Evolutionary conservation across 2,329 filamentous ascomycete genomes (phyloP).

Genomic region (Fusarium citri): DNA sequence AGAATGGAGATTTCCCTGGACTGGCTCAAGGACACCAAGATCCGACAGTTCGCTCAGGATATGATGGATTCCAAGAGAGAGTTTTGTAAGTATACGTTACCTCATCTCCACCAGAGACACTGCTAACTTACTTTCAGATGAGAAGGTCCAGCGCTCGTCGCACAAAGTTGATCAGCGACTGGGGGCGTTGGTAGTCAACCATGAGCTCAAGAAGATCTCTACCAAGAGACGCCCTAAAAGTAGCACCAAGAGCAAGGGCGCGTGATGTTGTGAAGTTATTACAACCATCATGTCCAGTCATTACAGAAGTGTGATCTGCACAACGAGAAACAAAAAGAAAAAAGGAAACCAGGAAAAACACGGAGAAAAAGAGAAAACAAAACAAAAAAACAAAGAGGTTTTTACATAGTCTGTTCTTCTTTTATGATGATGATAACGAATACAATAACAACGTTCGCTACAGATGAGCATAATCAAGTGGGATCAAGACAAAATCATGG

Average conservation of each 20-base stretch:
- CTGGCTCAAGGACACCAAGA: constrained; percentile 51
- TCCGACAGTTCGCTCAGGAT: constrained; percentile 47
- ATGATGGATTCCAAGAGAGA: constrained; percentile 51
- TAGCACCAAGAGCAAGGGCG: constrained; percentile 45
- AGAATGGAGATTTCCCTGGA: constrained; percentile 54
- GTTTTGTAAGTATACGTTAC: constrained; percentile 50
- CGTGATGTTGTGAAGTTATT: constrained; percentile 42
- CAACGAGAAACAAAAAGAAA: constrained; percentile 22
- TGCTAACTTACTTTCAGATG: constrained; percentile 47
- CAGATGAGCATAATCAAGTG: constrained; percentile 8
- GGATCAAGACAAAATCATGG: constrained; percentile 17
- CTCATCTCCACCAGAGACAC: neutral
- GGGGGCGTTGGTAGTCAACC: constrained; percentile 52
- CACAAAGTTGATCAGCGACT: constrained; percentile 51
- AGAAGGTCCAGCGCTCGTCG: constrained; percentile 48
- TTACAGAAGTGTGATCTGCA: constrained; percentile 28
- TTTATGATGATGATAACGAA: constrained; percentile 34
- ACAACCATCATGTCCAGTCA: constrained; percentile 30
- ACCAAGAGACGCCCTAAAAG: constrained; percentile 48
- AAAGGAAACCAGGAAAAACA: constrained; percentile 16
- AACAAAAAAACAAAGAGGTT: constrained; percentile 14
- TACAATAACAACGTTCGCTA: constrained; percentile 38
- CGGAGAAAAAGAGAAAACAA: constrained; percentile 19
- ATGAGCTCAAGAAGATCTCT: constrained; percentile 56
- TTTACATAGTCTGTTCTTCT: constrained; percentile 12